Evolutionary conservation across 1,139 yeast species (phyloP).

Genomic region (Debaryomyces fabryi): DNA sequence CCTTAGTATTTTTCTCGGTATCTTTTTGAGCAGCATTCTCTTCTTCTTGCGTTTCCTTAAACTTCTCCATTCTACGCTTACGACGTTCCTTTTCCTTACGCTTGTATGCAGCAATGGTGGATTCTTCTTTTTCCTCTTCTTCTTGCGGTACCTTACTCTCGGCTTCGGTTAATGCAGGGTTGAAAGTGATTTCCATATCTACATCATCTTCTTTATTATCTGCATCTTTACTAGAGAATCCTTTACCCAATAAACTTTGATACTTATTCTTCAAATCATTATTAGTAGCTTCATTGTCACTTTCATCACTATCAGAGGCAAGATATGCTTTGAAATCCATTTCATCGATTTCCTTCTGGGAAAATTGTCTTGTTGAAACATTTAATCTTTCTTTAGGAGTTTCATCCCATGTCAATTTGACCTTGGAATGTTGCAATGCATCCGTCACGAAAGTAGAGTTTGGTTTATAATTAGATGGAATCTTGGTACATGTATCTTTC

Average conservation of each 20-base stretch:
- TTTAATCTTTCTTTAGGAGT: constrained; percentile 91
- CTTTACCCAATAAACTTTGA: constrained; percentile 58
- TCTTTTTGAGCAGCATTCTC: constrained; percentile 38
- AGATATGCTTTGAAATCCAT: constrained; percentile 96
- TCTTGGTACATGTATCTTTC: constrained; percentile 67
- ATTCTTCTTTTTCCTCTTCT: constrained; percentile 58
- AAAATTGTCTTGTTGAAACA: constrained; percentile 76
- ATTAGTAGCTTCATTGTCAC: constrained; percentile 46
- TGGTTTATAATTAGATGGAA: constrained; percentile 86
- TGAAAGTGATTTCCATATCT: constrained; percentile 95
- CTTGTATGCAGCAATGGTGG: constrained; percentile 79
- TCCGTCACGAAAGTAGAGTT: constrained; percentile 78
- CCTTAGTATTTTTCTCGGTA: neutral
- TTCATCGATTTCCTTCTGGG: constrained; percentile 89
- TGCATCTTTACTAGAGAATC: constrained; percentile 37
- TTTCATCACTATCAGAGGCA: constrained; percentile 79
- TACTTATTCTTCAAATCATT: constrained; percentile 60
- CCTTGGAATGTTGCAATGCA: constrained; percentile 92
- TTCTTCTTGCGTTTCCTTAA: constrained; percentile 57
- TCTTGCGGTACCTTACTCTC: constrained; percentile 30
- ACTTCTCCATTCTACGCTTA: constrained; percentile 73
- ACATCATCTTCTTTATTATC: constrained; percentile 65
- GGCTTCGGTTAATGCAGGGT: constrained; percentile 75
- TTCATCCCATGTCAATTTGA: constrained; percentile 96
- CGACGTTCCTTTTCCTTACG: constrained; percentile 94